Conservation (phyloP, 345 rosid species). For the Salix suchowensis region DNA sequence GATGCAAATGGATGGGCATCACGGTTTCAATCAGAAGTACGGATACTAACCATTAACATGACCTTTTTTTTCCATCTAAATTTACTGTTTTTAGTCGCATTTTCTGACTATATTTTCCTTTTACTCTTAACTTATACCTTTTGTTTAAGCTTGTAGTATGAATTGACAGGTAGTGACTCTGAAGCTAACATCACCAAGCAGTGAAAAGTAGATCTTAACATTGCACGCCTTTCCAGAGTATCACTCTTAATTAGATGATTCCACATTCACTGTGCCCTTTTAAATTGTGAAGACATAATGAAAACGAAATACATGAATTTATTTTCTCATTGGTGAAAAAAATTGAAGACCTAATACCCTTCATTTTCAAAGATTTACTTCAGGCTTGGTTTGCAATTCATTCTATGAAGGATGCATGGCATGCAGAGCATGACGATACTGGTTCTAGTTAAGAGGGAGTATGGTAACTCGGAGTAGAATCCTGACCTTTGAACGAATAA, state of each 20-base stretch:
- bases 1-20: conserved; percentile 89
- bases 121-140: conserved; percentile 49
- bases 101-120: conserved; percentile 47
- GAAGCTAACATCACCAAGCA: conserved; percentile 38
- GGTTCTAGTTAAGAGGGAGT: not conserved
- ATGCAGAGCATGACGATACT: not conserved
- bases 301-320: not conserved
- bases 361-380: not conserved
- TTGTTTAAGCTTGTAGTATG: conserved; percentile 41
- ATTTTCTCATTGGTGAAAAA: not conserved
- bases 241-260: conserved; percentile 16
- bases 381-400: not conserved
- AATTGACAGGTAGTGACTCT: conserved; percentile 39
- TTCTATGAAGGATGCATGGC: conserved; percentile 2
- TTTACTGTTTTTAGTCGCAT: conserved; percentile 47
- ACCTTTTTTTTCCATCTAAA: conserved; percentile 63
- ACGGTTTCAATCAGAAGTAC: conserved; percentile 97
- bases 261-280: not conserved
- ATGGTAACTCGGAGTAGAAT: not conserved
- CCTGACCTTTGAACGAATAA: not conserved
- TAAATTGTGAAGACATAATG: not conserved
- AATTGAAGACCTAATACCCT: not conserved
- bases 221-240: conserved; percentile 18
- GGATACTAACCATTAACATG: conserved; percentile 98
- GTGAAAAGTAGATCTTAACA: conserved; percentile 22